Conservation (phyloP, 2,329 filamentous ascomycete species). For the Diaporthe amygdali region DNA sequence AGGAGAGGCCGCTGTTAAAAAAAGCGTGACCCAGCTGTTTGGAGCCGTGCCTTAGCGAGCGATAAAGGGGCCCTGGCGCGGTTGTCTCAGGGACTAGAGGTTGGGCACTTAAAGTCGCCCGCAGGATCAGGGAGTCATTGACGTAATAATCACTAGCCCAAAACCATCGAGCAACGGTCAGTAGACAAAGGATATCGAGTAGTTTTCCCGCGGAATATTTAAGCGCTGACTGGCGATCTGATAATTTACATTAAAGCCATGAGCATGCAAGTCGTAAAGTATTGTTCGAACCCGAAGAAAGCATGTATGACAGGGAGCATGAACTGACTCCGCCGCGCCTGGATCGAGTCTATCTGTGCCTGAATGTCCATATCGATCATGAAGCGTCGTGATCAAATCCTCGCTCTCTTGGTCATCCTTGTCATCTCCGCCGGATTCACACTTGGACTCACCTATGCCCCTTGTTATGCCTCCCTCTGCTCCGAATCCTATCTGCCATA, state of each 20-base stretch:
- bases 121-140: not conserved
- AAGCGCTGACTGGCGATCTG: no score
- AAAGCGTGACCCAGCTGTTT: not conserved
- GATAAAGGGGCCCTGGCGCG: not conserved
- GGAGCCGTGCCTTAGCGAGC: not conserved
- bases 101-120: not conserved
- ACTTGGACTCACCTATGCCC: conserved; percentile 23
- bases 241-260: no score
- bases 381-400: not conserved
- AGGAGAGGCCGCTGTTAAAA: no score
- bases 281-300: not conserved
- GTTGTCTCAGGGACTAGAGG: not conserved
- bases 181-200: no score
- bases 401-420: not conserved
- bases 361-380: not conserved
- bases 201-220: no score
- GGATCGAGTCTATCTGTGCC: no score
- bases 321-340: no score
- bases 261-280: not conserved
- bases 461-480: conserved; percentile 26
- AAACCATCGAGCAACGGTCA: not conserved
- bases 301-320: not conserved
- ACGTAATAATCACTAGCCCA: not conserved
- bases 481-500: conserved; percentile 23
- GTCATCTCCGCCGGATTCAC: conserved; percentile 16